Evolutionary conservation across 257 asterid species (phyloP).

Genomic region (Solanum verrucosum): DNA sequence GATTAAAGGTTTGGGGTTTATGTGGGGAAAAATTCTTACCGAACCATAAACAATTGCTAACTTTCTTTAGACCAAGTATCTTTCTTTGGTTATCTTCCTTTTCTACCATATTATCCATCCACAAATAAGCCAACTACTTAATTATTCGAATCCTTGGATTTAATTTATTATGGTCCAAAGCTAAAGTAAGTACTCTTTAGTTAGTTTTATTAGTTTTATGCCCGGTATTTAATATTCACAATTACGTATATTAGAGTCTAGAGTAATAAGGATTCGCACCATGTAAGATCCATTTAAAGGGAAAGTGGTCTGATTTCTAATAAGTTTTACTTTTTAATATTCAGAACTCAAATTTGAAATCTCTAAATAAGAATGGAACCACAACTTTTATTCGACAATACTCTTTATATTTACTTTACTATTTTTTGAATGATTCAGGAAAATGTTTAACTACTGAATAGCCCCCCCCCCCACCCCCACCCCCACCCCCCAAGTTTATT

Average conservation of each 20-base stretch:
- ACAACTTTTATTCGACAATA: too few relatives aligned
- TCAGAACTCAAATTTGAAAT: not conserved
- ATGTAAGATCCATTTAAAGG: not conserved
- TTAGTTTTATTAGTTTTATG: not conserved
- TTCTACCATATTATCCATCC: not conserved
- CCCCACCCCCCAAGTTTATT: too few relatives aligned
- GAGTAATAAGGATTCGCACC: not conserved
- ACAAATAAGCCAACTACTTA: conserved; percentile 5
- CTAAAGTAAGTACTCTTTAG: not conserved
- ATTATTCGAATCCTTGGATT: not conserved
- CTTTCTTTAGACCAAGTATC: not conserved
- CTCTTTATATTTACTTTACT: too few relatives aligned
- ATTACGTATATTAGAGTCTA: not conserved
- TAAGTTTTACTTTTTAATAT: not conserved
- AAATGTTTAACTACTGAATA: too few relatives aligned
- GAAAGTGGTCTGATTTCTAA: not conserved
- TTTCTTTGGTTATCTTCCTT: conserved; percentile 4
- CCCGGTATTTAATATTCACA: not conserved
- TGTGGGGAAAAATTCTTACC: not conserved
- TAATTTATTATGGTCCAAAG: not conserved
- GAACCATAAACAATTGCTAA: not conserved
- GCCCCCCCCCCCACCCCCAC: too few relatives aligned
- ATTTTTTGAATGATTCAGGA: too few relatives aligned
- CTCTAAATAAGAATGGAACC: not conserved
- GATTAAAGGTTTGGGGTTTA: not conserved